phyloP scores from a whole-genome alignment of 345 rosid genomes.

The Populus ilicifolia region DNA sequence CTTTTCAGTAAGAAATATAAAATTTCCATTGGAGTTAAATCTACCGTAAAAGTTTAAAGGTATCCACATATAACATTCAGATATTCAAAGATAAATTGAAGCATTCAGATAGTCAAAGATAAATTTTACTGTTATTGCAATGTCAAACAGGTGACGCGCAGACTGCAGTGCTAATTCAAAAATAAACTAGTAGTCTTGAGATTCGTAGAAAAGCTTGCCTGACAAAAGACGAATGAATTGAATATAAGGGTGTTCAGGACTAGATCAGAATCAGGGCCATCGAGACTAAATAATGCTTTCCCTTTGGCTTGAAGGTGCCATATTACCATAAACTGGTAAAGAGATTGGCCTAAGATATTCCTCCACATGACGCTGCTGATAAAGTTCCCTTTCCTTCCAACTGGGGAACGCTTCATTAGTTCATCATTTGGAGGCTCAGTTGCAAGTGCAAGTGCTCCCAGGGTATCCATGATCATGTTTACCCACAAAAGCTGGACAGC shows the following conservation, averaged over 20 bases:
- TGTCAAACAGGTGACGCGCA: no score
- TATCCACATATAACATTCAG: no score
- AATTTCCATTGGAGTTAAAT: no score
- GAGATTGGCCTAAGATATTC: conserved; percentile 79
- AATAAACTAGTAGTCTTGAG: neutral
- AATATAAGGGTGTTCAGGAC: conserved; percentile 29
- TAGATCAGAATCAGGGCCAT: conserved; percentile 47
- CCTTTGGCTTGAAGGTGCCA: conserved; percentile 33
- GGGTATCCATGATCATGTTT: conserved; percentile 35
- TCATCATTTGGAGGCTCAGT: conserved; percentile 34
- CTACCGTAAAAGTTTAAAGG: no score
- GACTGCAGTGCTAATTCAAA: no score
- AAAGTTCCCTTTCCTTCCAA: conserved; percentile 51
- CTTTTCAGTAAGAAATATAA: no score
- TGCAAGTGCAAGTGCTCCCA: conserved; percentile 36
- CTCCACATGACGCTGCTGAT: conserved; percentile 96
- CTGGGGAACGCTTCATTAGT: conserved; percentile 30
- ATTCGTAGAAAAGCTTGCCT: conserved; percentile 42
- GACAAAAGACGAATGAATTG: conserved; percentile 38
- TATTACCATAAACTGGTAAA: conserved; percentile 41
- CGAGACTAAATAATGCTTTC: conserved; percentile 17
- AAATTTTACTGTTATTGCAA: no score
- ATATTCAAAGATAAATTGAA: no score
- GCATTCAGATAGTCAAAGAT: no score
- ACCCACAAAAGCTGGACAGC: conserved; percentile 38